These are phyloP conservation scores for Leptomonas pyrrhocoris DNA, from an alignment of 208 protist genomes.

Conservation along the genomic window DNA sequence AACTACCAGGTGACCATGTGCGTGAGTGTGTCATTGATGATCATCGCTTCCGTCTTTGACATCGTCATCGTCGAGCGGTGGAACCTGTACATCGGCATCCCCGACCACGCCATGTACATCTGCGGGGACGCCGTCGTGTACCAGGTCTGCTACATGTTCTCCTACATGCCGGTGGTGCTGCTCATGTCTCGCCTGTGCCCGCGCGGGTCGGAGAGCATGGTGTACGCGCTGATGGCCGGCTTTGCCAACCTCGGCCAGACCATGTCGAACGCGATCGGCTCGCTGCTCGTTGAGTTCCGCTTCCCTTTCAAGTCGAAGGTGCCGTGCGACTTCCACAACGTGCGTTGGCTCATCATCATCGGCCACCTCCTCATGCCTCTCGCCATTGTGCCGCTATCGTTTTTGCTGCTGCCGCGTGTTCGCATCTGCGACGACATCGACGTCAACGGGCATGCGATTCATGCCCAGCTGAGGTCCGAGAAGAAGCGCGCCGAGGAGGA, in stretches of 20 bases:
- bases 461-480: not conserved
- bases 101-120: slow-evolving; percentile 75
- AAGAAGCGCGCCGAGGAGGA: too few species aligned
- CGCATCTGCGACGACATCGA: slow-evolving; percentile 12
- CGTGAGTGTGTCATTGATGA: slow-evolving; percentile 32
- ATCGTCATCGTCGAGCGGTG: slow-evolving; percentile 70
- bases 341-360: slow-evolving; percentile 13
- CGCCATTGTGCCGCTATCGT: slow-evolving; percentile 36
- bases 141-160: too few species aligned
- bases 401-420: slow-evolving; percentile 7
- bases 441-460: too few species aligned
- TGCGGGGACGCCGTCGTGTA: too few species aligned
- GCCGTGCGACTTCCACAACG: slow-evolving; percentile 74
- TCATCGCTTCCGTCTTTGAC: slow-evolving; percentile 53
- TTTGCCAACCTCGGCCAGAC: too few species aligned
- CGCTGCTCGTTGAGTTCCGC: slow-evolving; percentile 61
- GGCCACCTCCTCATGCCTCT: slow-evolving; percentile 11
- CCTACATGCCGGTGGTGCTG: too few species aligned
- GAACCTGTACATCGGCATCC: slow-evolving; percentile 54
- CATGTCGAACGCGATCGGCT: slow-evolving; percentile 47
- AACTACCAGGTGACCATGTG: slow-evolving; percentile 55
- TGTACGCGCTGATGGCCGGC: too few species aligned
- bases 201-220: too few species aligned
- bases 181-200: too few species aligned
- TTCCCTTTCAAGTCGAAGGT: slow-evolving; percentile 34